A percentile compares a stretch with the other conserved stretches of the same genome.
phyloP scores from a whole-genome alignment of 768 basidiomycete species.

The Lactarius quietus region DNA sequence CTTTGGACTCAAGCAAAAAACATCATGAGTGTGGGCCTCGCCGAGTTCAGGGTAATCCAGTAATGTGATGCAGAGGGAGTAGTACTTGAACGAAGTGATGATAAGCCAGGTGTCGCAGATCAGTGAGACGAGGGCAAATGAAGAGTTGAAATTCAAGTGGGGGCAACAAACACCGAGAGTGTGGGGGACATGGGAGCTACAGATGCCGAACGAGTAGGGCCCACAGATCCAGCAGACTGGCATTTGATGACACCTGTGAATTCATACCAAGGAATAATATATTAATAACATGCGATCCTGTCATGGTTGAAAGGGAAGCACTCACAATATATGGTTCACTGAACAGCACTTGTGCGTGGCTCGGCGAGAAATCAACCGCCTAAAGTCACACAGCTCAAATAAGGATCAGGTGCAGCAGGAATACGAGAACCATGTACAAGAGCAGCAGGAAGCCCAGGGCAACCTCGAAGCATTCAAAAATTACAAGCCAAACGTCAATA shows the following conservation, averaged over 20 bases:
- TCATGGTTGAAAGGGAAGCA: conserved; percentile 37
- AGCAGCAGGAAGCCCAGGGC: conserved; percentile 86
- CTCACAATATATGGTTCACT: no score
- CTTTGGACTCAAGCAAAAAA: no score
- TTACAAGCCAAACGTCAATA: no score
- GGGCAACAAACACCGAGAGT: conserved; percentile 17
- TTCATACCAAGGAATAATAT: conserved; percentile 93
- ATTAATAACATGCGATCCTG: conserved; percentile 65
- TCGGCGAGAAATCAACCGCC: conserved; percentile 74
- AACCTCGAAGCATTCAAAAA: conserved; percentile 79
- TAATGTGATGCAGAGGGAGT: no score
- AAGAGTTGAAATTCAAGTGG: conserved; percentile 17
- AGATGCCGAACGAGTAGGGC: no score
- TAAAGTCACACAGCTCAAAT: conserved; percentile 71
- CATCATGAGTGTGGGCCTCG: no score
- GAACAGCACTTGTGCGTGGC: conserved; percentile 65
- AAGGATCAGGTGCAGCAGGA: conserved; percentile 94
- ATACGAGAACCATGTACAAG: conserved; percentile 88
- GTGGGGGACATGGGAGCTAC: conserved; percentile 17
- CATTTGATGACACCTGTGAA: conserved; percentile 95
- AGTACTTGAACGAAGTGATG: conserved; percentile 17
- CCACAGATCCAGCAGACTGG: no score
- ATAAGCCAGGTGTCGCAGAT: no score
- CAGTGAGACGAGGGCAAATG: conserved; percentile 11
- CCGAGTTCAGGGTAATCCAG: no score